Base-by-base conservation (phyloP, 2,329 filamentous ascomycete species). In the Rhynchosporium graminicola region DNA sequence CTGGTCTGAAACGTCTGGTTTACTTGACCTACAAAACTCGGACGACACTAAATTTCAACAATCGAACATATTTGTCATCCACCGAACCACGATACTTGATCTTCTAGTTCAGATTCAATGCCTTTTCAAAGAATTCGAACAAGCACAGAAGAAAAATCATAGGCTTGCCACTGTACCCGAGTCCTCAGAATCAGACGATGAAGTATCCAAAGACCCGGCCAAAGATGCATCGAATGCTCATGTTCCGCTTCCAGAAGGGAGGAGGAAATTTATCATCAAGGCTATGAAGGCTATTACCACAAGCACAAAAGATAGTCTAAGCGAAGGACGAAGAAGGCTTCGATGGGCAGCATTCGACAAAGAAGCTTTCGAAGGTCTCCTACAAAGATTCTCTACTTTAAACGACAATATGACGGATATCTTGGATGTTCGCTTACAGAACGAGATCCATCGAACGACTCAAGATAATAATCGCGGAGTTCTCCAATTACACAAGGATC, bases 351-450 rank as follows among this genome's bases (percentile, higher is more conserved):
- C 78, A 1, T 79, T 82, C 64, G 79, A 81, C 67, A 80, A 80
- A 67, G 72, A 70, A 12, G 77, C 75, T 1, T 81, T 82, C 62
- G 80, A 81, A 69, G 69, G 69, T 15, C 69, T 82, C 26, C 72
- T 82, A 3, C 74, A 74, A 52, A 74, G 77, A 54, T 81, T 82
- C 63, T 75, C 78, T 0, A 66, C 74, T 4, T 70, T 82, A 5
- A 81, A 81, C 66, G 79, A 81, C 65, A 77, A 74, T 65, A 81
- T 81, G 76, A 80, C 78, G 31, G 76, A 78, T 59, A 77, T 82
- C 4, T 71, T 81, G 8, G 79, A 81, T 58, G 77, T 79, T 38
- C 75, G 76, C 3, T 70, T 81, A 61, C 79, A 81, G 64, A 75
- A 78, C 3, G 80, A 81, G 66, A 80, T 81, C 57, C 76, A 78